These are phyloP conservation scores for Cyathus striatus DNA, from an alignment of 768 basidiomycete genomes.

Conservation along the genomic window DNA sequence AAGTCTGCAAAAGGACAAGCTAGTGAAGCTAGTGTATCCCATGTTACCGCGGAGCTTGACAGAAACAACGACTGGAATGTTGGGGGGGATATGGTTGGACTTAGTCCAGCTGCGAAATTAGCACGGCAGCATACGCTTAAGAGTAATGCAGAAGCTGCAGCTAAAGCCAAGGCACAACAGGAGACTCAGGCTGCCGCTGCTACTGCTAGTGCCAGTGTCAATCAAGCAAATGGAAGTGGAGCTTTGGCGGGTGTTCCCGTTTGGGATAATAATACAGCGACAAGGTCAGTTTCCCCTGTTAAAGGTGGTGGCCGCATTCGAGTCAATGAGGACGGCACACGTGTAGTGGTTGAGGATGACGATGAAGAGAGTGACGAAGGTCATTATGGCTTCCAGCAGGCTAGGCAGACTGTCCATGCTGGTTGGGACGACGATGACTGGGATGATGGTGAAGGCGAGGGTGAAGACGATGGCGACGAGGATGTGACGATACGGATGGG, in stretches of 20 bases:
- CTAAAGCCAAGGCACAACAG: conserved; percentile 51
- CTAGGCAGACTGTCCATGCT: conserved; percentile 36
- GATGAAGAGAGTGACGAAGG: conserved; percentile 55
- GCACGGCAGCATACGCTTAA: conserved; percentile 90
- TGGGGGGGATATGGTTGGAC: conserved; percentile 56
- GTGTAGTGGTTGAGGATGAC: conserved; percentile 68
- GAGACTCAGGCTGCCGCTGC: conserved; percentile 45
- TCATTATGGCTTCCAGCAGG: conserved; percentile 35
- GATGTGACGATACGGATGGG: conserved; percentile 69
- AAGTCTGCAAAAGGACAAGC: conserved; percentile 60
- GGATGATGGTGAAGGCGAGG: conserved; percentile 53
- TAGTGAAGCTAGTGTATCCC: conserved; percentile 68
- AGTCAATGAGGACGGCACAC: conserved; percentile 63
- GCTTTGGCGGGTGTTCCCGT: conserved; percentile 41
- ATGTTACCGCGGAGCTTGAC: conserved; percentile 78
- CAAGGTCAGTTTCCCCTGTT: conserved; percentile 41
- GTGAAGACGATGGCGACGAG: conserved; percentile 63
- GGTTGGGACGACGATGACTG: conserved; percentile 81
- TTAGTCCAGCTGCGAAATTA: conserved; percentile 87
- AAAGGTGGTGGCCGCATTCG: conserved; percentile 31
- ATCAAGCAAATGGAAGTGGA: conserved; percentile 14
- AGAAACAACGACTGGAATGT: conserved; percentile 54
- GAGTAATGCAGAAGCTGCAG: conserved; percentile 77
- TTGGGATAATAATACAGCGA: conserved; percentile 84
- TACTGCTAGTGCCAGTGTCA: conserved; percentile 20